Percentiles rank a stretch among this genome's conserved stretches.
Conservation (phyloP, 129 eudicot genomes). For the Centrapalus pauciflorus region DNA sequence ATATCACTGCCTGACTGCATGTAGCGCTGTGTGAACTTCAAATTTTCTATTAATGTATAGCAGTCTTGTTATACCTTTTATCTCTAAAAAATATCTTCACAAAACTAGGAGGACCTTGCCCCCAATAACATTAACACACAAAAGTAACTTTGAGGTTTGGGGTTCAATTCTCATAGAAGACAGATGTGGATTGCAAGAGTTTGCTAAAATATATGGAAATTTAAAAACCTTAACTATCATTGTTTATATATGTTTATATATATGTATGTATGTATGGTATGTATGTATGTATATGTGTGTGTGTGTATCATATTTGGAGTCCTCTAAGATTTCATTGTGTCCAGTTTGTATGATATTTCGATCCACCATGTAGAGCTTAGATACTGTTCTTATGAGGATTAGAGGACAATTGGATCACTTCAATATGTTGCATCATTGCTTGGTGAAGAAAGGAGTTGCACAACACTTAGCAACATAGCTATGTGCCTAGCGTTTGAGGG, state of each 20-base stretch:
- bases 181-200: background rate
- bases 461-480: too few species aligned
- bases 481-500: too few species aligned
- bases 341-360: background rate
- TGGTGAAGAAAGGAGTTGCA: background rate
- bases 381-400: background rate
- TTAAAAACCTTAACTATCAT: background rate
- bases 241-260: background rate
- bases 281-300: too few species aligned
- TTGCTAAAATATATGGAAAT: background rate
- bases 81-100: too few species aligned
- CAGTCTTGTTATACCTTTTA: too few species aligned
- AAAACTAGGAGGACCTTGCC: background rate
- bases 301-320: too few species aligned
- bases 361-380: background rate
- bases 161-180: background rate
- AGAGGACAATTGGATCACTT: background rate
- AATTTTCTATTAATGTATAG: background rate
- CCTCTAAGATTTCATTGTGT: background rate
- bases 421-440: background rate
- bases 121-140: background rate
- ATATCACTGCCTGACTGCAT: background rate
- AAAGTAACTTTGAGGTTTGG: background rate
- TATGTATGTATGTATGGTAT: too few species aligned
- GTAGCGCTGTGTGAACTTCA: too few species aligned